phyloP scores from a whole-genome alignment of 2,329 filamentous ascomycete species.

The Pseudocercospora fuligena region DNA sequence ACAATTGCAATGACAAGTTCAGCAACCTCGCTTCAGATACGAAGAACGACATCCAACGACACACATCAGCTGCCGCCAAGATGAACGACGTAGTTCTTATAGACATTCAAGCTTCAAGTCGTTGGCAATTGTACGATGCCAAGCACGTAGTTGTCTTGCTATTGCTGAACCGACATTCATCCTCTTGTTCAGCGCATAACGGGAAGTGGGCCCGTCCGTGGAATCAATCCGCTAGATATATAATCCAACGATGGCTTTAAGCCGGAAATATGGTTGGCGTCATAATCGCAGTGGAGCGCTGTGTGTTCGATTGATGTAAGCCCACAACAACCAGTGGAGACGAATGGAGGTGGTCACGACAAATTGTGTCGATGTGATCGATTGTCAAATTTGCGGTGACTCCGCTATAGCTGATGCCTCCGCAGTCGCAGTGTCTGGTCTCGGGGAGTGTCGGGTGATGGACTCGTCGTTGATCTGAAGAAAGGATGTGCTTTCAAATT shows the following conservation, averaged over 20 bases:
- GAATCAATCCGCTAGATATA: neutral
- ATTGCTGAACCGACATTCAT: neutral
- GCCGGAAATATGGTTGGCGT: neutral
- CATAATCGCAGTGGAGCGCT: neutral
- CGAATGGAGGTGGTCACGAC: neutral
- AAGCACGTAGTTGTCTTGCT: neutral
- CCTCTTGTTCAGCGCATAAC: neutral
- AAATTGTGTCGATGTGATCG: neutral
- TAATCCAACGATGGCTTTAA: slow-evolving; percentile 3
- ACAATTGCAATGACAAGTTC: neutral
- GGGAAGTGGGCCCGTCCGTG: neutral
- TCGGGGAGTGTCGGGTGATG: neutral
- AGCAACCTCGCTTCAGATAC: neutral
- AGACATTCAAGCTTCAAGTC: neutral
- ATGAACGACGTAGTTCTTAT: neutral
- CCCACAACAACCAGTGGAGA: neutral
- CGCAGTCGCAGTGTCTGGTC: neutral
- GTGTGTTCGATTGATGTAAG: neutral
- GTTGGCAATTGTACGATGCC: neutral
- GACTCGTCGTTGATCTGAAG: no score
- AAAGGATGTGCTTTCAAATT: neutral
- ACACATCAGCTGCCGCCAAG: neutral
- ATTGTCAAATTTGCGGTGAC: neutral
- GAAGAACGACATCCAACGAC: neutral
- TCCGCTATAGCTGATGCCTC: neutral